These are phyloP conservation scores for Metschnikowia proteae DNA, from an alignment of 805 yeast genomes.

Conservation along the genomic window DNA sequence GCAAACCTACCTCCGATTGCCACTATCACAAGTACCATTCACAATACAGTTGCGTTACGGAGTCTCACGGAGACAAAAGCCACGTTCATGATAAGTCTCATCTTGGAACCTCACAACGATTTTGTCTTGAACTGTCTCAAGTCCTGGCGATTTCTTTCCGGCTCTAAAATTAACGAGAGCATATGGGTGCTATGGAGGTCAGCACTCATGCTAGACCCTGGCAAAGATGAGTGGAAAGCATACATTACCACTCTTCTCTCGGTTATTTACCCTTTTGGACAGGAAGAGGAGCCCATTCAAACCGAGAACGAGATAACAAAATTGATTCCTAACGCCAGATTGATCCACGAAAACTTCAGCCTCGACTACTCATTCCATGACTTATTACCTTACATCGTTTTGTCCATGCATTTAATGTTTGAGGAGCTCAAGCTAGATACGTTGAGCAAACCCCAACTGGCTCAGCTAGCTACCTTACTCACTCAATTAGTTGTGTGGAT, in stretches of 20 bases:
- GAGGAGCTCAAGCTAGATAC: constrained; percentile 70
- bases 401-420: constrained; percentile 69
- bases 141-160: constrained; percentile 51
- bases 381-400: constrained; percentile 56
- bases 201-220: constrained; percentile 41
- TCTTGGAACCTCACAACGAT: constrained; percentile 43
- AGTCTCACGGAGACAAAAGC: constrained; percentile 19
- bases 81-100: constrained; percentile 28
- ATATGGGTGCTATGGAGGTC: constrained; percentile 65
- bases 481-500: constrained; percentile 61
- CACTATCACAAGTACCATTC: constrained; percentile 27
- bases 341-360: constrained; percentile 23
- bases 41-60: constrained; percentile 25
- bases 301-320: constrained; percentile 27
- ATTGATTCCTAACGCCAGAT: constrained; percentile 30
- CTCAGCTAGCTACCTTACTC: constrained; percentile 50
- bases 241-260: constrained; percentile 51
- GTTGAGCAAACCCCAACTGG: constrained; percentile 32
- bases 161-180: constrained; percentile 53
- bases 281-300: constrained; percentile 7
- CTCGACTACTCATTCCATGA: constrained; percentile 45
- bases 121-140: constrained; percentile 45
- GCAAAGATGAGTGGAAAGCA: constrained; percentile 56
- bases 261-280: constrained; percentile 45
- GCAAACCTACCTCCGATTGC: constrained; percentile 18